Conservation (phyloP, 768 basidiomycete species). For the Gymnopilus junonius region DNA sequence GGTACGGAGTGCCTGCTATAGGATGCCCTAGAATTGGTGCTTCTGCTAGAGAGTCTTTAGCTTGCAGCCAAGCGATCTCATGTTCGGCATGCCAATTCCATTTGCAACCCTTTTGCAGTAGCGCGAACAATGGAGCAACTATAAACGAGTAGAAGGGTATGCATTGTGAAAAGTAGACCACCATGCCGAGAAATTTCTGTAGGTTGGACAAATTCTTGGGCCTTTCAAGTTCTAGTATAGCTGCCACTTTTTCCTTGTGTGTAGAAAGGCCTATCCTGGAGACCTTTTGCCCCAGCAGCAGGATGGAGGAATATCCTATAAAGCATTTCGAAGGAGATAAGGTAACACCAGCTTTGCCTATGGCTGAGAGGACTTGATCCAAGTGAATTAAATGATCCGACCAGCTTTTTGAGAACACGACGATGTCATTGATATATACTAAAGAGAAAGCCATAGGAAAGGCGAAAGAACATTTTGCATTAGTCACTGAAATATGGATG, state of each 20-base stretch:
- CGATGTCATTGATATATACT: conserved; percentile 3
- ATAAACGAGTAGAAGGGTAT: conserved; percentile 40
- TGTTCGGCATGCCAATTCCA: conserved; percentile 27
- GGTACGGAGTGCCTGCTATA: conserved; percentile 29
- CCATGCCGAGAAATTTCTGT: conserved; percentile 38
- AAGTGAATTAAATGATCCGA: not conserved
- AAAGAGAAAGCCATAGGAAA: not conserved
- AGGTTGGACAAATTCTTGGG: conserved; percentile 13
- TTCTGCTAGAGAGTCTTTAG: conserved; percentile 27
- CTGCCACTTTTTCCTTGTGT: not conserved
- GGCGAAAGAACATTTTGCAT: not conserved
- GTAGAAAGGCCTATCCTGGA: not conserved
- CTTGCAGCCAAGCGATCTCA: conserved; percentile 30
- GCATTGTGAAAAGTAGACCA: conserved; percentile 39
- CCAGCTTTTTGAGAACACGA: not conserved
- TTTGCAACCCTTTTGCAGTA: conserved; percentile 29
- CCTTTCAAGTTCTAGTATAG: not conserved
- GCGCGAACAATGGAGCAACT: conserved; percentile 32
- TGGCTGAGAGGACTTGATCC: not conserved
- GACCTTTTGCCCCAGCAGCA: not conserved
- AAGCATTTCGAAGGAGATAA: not conserved
- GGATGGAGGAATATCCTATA: not conserved
- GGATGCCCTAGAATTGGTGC: conserved; percentile 37
- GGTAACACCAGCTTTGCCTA: not conserved
- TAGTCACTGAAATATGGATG: not conserved